Evolutionary conservation across 768 basidiomycete genomes (phyloP), one percentile per base, ranked within the genome.

Genomic region (Mycena venus): DNA sequence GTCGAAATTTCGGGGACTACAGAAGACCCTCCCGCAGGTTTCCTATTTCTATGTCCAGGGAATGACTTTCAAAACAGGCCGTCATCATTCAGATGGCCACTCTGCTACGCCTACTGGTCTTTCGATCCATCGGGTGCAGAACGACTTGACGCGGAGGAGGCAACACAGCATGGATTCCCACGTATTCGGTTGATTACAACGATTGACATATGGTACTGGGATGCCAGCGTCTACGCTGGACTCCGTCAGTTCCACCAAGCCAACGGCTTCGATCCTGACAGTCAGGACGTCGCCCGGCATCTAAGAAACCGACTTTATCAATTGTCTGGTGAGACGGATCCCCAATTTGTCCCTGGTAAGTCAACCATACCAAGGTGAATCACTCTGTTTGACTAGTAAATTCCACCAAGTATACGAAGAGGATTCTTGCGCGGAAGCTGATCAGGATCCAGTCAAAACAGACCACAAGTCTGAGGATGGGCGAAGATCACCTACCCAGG

Each of bases 251-350:
- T 70, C 31, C 68, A 70, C 29, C 23, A 40, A 31, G 60, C 25
- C 47, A 70, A 70, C 21, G 68, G 68, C 3, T 70, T 51, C 27
- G 68, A 62, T 44, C 68, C 68, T 15, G 59, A 62, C 10, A 70
- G 47, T 25, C 68, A 29, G 36, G 68, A 70, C 23, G 38, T 70
- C 17, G 59, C 68, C 8, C 42, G 27, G 12, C 32, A 62, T 27
- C 38, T 70, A 6, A 47, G 38, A 2, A n/a, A 62, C 19, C 68
- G 27, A 17, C 59, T 70, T 36, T 64, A 49, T 51, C 31, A 51
- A 5, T 27, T 65, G 19, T 63, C 42, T 10, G 17, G 5, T 29
- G 63, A 51, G 32, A 6, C 21, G 1, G 29, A 44, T 7, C n/a
- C 34, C 1, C 34, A n/a, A 17, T 38, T 53, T 53, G 49, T 49